phyloP scores from a whole-genome alignment of 2,329 filamentous ascomycete genomes.

The Aspergillus unguis region DNA sequence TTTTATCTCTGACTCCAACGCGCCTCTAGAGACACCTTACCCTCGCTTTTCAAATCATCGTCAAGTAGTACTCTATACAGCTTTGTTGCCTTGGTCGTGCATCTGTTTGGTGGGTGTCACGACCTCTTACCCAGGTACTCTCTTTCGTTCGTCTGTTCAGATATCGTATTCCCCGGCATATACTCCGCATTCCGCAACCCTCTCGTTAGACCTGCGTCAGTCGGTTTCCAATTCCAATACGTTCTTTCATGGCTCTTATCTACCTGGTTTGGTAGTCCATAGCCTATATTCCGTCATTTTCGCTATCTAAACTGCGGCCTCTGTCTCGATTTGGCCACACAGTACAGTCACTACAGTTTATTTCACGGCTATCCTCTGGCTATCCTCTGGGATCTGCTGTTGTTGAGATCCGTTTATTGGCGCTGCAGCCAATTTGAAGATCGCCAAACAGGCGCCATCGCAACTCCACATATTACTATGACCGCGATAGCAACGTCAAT shows the following conservation, averaged over 20 bases:
- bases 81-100: too few species aligned
- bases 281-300: background rate
- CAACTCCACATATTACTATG: slow-evolving; percentile 25
- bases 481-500: slow-evolving; percentile 35
- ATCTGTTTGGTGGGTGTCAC: too few species aligned
- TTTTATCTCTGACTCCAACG: background rate
- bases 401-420: background rate
- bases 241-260: background rate
- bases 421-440: background rate
- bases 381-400: too few species aligned
- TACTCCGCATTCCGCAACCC: background rate
- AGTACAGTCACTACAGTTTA: too few species aligned
- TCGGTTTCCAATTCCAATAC: background rate
- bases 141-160: background rate
- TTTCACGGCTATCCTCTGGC: too few species aligned
- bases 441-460: background rate
- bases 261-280: background rate
- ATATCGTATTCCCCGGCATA: background rate
- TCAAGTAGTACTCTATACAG: background rate
- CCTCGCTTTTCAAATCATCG: background rate
- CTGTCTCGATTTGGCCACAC: too few species aligned
- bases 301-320: background rate
- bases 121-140: background rate
- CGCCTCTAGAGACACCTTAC: background rate
- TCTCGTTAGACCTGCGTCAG: background rate